phyloP scores from a whole-genome alignment of 208 protist species.

The Crithidia bombi region DNA sequence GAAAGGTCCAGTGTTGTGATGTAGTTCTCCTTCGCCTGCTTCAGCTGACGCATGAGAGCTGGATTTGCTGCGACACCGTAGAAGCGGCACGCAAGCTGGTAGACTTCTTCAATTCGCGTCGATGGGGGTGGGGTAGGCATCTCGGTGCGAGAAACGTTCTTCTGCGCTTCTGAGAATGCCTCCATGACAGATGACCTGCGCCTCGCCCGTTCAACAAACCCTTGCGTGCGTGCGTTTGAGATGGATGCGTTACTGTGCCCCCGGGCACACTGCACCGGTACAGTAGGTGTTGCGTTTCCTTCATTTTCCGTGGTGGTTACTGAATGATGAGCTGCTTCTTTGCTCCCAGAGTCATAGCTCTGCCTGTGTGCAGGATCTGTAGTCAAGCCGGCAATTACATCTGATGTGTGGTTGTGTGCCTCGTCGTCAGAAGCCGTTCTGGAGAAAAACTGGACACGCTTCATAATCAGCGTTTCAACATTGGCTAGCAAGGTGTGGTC shows the following conservation, averaged over 20 bases:
- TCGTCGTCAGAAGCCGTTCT: not conserved
- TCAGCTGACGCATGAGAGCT: constrained; percentile 31
- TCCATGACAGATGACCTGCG: not conserved
- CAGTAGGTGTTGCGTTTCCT: not conserved
- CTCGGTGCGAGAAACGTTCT: not conserved
- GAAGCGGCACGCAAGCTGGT: constrained; percentile 31
- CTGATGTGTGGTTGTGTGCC: not conserved
- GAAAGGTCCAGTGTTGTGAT: constrained; percentile 53
- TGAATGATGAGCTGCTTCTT: not conserved
- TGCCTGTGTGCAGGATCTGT: not conserved
- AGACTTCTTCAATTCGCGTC: constrained; percentile 30
- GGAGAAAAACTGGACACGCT: constrained; percentile 12
- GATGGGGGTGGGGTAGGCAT: not conserved
- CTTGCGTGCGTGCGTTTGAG: not conserved
- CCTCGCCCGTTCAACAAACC: not conserved
- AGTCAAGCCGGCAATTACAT: not conserved
- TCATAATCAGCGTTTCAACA: constrained; percentile 9
- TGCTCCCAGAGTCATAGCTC: not conserved
- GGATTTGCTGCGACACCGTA: constrained; percentile 40
- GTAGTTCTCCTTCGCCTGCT: constrained; percentile 9
- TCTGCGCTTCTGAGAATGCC: constrained; percentile 10
- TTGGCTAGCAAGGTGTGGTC: not conserved
- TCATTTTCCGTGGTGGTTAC: too few relatives aligned
- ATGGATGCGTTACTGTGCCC: not conserved
- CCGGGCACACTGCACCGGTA: not conserved